A percentile compares a stretch with the other conserved stretches of the same genome.
Conservation (phyloP, 2,329 filamentous ascomycete genomes). For the Ascosphaera acerosa region DNA sequence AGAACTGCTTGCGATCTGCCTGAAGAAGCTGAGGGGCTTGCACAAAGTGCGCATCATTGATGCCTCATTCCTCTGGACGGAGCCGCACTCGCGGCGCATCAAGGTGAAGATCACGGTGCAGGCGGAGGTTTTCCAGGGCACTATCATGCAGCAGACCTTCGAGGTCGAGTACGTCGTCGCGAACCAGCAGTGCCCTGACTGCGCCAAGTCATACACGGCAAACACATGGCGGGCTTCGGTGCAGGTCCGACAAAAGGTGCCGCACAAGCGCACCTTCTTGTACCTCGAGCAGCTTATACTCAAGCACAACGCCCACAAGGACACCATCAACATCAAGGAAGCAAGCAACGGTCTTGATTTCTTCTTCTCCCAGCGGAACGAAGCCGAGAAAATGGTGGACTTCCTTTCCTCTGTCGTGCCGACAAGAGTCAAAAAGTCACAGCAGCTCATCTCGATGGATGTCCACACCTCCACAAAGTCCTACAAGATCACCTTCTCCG, state of each 20-base stretch:
- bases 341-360: constrained; percentile 91
- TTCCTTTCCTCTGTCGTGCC: constrained; percentile 66
- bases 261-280: constrained; percentile 71
- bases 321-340: constrained; percentile 97
- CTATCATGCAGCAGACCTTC: constrained; percentile 72
- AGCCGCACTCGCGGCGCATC: constrained; percentile 77
- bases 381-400: constrained; percentile 79
- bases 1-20: constrained; percentile 74
- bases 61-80: constrained; percentile 92
- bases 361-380: constrained; percentile 71
- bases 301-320: constrained; percentile 72
- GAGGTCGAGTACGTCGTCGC: constrained; percentile 83
- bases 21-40: constrained; percentile 66
- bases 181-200: constrained; percentile 84
- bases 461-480: constrained; percentile 80
- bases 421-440: constrained; percentile 55
- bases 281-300: constrained; percentile 85
- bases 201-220: constrained; percentile 83
- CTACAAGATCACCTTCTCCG: constrained; percentile 85
- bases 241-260: constrained; percentile 89
- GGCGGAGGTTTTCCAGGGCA: constrained; percentile 37
- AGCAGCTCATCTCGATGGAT: constrained; percentile 84
- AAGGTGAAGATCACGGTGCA: constrained; percentile 94
- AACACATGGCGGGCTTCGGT: constrained; percentile 88
- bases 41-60: constrained; percentile 86